Conservation (phyloP, 345 rosid species). For the Populus davidiana region DNA sequence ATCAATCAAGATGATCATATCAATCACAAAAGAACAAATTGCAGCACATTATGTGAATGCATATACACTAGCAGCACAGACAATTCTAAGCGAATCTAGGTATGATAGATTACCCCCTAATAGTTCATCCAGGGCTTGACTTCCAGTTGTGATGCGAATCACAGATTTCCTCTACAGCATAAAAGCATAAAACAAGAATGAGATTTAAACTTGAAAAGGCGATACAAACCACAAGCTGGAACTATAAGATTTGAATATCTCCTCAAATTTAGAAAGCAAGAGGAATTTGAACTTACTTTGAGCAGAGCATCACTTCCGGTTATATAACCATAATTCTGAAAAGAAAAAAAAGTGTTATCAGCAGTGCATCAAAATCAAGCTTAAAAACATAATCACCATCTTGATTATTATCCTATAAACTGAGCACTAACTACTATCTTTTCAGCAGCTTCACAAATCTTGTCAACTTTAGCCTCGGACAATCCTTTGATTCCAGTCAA, state of each 20-base stretch:
- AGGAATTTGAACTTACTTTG: slow-evolving; percentile 45
- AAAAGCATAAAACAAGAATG: slow-evolving; percentile 9
- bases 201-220: not conserved
- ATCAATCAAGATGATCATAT: not conserved
- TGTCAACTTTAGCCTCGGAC: slow-evolving; percentile 95
- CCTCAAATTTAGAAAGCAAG: not conserved
- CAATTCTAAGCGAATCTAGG: not conserved
- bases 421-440: slow-evolving; percentile 74
- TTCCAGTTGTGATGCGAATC: slow-evolving; percentile 83
- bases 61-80: not conserved
- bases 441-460: slow-evolving; percentile 96
- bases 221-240: not conserved
- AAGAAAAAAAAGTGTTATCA: not conserved
- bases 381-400: not conserved
- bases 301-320: slow-evolving; percentile 91
- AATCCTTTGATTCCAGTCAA: slow-evolving; percentile 92
- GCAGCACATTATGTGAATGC: not conserved
- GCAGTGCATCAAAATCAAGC: not conserved
- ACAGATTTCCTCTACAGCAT: slow-evolving; percentile 56
- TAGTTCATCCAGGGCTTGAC: slow-evolving; percentile 91
- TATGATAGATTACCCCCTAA: slow-evolving; percentile 56
- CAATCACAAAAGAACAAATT: not conserved
- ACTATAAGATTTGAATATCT: not conserved
- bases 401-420: not conserved
- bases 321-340: slow-evolving; percentile 81